Conservation (phyloP, 176 grass and related monocot species). For the Rhynchospora breviuscula region DNA sequence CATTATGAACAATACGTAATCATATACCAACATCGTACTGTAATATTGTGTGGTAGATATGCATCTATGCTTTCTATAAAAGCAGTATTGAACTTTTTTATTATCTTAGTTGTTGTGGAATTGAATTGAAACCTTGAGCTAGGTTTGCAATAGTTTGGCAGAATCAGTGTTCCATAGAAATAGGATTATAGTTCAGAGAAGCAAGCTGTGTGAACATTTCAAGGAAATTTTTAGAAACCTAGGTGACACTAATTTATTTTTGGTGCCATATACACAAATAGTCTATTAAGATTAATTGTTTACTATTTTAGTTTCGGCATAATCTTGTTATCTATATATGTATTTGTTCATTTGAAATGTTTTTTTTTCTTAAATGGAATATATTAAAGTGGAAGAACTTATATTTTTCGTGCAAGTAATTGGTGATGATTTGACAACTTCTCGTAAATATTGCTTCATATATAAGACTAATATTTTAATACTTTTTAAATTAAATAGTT, state of each 20-base stretch:
- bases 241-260: too few species aligned
- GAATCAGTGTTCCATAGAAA: neutral
- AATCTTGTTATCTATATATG: neutral
- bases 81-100: too few species aligned
- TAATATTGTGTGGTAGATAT: too few species aligned
- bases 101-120: neutral
- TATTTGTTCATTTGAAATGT: neutral
- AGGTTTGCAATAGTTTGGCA: neutral
- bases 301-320: neutral
- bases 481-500: slow-evolving; percentile 1
- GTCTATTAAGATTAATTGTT: slow-evolving; percentile 6
- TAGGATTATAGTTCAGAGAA: neutral
- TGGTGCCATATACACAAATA: neutral
- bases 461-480: neutral
- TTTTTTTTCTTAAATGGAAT: neutral
- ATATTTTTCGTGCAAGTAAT: slow-evolving; percentile 8
- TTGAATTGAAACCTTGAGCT: neutral
- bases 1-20: too few species aligned
- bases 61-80: too few species aligned
- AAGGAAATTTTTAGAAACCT: too few species aligned
- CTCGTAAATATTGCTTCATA: neutral
- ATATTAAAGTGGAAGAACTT: neutral
- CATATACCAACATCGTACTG: too few species aligned
- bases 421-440: slow-evolving; percentile 4
- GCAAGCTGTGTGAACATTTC: too few species aligned